Base-by-base conservation (phyloP, 2,329 filamentous ascomycete species). In the Blastomyces emzantsi region DNA sequence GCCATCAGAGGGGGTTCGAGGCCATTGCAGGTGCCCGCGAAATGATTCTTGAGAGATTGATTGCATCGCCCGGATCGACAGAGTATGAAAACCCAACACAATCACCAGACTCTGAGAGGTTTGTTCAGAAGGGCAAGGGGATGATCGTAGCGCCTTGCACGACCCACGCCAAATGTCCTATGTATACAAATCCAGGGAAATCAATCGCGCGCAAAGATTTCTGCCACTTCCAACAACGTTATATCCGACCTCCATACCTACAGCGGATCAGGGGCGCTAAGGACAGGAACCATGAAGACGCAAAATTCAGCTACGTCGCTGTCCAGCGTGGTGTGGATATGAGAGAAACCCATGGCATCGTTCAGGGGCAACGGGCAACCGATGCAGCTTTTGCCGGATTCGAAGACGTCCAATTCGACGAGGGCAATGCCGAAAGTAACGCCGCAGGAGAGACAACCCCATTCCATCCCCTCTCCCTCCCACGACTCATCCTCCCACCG, bases 201-300 rank as follows among this genome's bases (percentile, higher is more conserved):
- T 86, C 85, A 62, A 79, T 79, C 36, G 90, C 92, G 6, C 85
- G 93, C 63, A 92, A 92, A 70, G 92, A 97, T 72, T 94, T 88
- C 72, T 99, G 94, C 75, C 90, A 89, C 74, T 97, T 99, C 75
- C 84, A 82, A 66, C 94, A 99, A 77, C 86, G 94, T 57, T 97
- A 90, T 73, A 88, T 92, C 60, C 86, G 92, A 0, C 94, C 94
- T 0, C 79, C 81, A 0, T 97, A 92, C 74, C 81, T 97, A 63
- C 91, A 95, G 73, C 83, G 83, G 57, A 82, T 97, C 57, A 79
- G 95, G 25, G 86, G 84, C 30, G 79, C 79, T 7, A 81, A 77
- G 66, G 83, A 87, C 69, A 85, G 85, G 67, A 97, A 96, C 73
- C 90, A 95, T 72, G 93, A 96, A 73, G 92, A 97, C 71, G 83